A percentile compares a stretch with the other conserved stretches of the same genome.
These are phyloP conservation scores for Thraustochytrium striatum DNA, from an alignment of 352 stramenopile species.

Conservation along the genomic window DNA sequence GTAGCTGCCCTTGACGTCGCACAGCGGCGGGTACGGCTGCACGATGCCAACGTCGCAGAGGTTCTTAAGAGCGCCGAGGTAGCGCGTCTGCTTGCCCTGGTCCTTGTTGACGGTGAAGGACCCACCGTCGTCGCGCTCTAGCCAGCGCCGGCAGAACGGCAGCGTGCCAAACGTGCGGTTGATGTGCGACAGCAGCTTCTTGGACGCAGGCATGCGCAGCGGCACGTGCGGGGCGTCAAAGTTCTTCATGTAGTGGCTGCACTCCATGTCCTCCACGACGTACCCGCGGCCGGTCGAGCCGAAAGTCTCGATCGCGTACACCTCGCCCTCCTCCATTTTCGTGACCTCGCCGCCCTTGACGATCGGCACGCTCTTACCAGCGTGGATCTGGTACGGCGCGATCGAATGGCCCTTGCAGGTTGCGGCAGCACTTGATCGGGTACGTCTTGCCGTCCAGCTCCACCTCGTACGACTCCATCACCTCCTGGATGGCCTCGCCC, in stretches of 20 bases:
- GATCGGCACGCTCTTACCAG: conserved; percentile 93
- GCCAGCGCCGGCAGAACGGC: conserved; percentile 93
- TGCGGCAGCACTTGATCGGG: conserved; percentile 90
- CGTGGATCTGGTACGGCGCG: conserved; percentile 90
- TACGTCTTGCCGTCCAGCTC: conserved; percentile 91
- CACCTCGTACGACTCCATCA: conserved; percentile 96
- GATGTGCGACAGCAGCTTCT: conserved; percentile 93
- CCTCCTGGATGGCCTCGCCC: conserved; percentile 87
- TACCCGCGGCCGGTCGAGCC: conserved; percentile 73
- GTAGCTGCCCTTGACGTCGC: conserved; percentile 90
- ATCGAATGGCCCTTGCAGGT: conserved; percentile 98
- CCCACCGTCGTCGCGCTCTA: conserved; percentile 92
- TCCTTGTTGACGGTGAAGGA: conserved; percentile 78
- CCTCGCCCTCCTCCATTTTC: conserved; percentile 95
- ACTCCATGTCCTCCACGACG: conserved; percentile 90
- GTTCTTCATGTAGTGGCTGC: conserved; percentile 95
- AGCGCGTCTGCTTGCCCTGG: conserved; percentile 95
- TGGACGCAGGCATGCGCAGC: conserved; percentile 79
- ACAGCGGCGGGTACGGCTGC: conserved; percentile 89
- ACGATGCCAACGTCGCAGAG: conserved; percentile 94
- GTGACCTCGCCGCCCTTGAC: conserved; percentile 84
- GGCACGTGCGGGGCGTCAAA: conserved; percentile 90
- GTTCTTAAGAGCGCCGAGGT: conserved; percentile 94
- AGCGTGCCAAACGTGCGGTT: conserved; percentile 99
- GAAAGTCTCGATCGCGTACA: conserved; percentile 96